phyloP scores from a whole-genome alignment of 768 basidiomycete species.

The Gymnopilus junonius region DNA sequence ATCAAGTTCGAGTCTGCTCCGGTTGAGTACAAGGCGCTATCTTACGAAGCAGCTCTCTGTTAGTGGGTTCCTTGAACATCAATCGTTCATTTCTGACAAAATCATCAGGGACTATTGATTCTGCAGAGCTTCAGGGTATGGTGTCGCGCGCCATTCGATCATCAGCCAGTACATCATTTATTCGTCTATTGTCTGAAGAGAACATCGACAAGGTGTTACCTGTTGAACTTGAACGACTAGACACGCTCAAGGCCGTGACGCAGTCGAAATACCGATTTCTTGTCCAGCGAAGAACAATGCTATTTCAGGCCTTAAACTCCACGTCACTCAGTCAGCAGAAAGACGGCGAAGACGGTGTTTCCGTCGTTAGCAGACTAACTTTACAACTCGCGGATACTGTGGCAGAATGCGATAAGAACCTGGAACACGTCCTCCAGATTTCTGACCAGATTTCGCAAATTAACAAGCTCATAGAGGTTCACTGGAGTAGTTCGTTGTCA shows the following conservation, averaged over 20 bases:
- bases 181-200: constrained; percentile 69
- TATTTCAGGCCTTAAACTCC: constrained; percentile 71
- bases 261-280: constrained; percentile 74
- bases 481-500: constrained; percentile 77
- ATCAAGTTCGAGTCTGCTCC: constrained; percentile 60
- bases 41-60: constrained; percentile 71
- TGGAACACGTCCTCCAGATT: constrained; percentile 60
- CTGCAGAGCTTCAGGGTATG: constrained; percentile 66
- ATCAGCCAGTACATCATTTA: constrained; percentile 70
- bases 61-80: constrained; percentile 23
- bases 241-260: constrained; percentile 51
- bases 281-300: constrained; percentile 67
- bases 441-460: constrained; percentile 72
- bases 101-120: constrained; percentile 58
- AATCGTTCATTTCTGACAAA: constrained; percentile 6
- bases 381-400: constrained; percentile 64
- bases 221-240: constrained; percentile 61
- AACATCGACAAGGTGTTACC: constrained; percentile 63
- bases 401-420: constrained; percentile 58
- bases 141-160: constrained; percentile 74
- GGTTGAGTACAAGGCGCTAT: constrained; percentile 70
- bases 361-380: constrained; percentile 47
- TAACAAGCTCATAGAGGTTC: constrained; percentile 58
- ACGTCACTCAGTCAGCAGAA: constrained; percentile 41
- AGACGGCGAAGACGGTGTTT: constrained; percentile 40